Evolutionary conservation across 306 rosid genomes (phyloP).

Genomic region (Potentilla sterilis): DNA sequence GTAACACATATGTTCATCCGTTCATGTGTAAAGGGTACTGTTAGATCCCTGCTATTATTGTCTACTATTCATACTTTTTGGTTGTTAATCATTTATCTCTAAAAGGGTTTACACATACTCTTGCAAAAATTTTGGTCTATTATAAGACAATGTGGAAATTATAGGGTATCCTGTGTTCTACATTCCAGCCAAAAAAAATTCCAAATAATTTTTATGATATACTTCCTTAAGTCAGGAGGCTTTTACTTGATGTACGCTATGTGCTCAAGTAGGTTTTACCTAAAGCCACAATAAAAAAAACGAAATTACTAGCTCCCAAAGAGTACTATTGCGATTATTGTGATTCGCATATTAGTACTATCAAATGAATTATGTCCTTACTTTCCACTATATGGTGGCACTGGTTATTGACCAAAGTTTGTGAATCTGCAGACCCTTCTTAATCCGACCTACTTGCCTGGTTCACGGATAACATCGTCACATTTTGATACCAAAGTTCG

Average conservation of each 20-base stretch:
- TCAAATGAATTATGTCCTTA: neutral
- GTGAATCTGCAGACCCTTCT: conserved; percentile 72
- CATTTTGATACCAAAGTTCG: conserved; percentile 96
- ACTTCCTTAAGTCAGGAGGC: neutral
- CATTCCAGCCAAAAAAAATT: neutral
- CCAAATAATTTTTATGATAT: neutral
- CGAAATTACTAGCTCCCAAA: neutral
- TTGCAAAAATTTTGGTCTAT: neutral
- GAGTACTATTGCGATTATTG: neutral
- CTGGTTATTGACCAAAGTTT: conserved; percentile 21
- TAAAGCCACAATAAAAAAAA: neutral
- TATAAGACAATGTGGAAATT: neutral
- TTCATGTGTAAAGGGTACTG: neutral
- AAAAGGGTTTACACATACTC: neutral
- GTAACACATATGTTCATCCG: neutral
- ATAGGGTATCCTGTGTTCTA: neutral
- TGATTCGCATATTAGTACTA: neutral
- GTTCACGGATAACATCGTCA: conserved; percentile 87
- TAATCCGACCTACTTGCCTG: conserved; percentile 87
- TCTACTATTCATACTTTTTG: neutral
- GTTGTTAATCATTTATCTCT: neutral
- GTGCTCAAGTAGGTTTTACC: neutral
- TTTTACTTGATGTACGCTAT: neutral
- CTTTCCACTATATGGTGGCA: neutral
- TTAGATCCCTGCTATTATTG: neutral